A percentile compares a stretch with the other conserved stretches of the same genome.
phyloP scores from a whole-genome alignment of 305 asterid species.

The Fraxinus latifolia region DNA sequence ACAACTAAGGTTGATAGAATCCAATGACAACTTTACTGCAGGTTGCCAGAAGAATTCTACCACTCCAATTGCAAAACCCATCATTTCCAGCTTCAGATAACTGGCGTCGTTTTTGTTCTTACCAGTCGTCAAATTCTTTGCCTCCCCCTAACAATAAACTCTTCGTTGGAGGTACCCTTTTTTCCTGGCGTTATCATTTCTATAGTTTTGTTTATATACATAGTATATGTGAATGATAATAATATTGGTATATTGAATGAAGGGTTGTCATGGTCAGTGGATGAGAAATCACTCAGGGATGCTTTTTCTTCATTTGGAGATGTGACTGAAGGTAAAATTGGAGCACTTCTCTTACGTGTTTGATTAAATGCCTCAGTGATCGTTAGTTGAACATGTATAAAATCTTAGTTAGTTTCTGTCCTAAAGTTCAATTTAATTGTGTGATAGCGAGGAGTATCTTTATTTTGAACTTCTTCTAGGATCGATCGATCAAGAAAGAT shows the following conservation, averaged over 20 bases:
- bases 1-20: background rate
- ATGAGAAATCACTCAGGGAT: conserved; percentile 39
- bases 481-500: background rate
- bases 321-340: conserved; percentile 39
- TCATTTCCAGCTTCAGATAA: background rate
- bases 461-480: background rate
- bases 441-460: background rate
- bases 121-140: background rate
- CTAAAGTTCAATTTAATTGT: background rate
- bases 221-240: background rate
- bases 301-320: conserved; percentile 44
- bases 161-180: conserved; percentile 38
- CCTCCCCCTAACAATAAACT: conserved; percentile 37
- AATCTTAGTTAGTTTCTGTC: background rate
- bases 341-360: conserved; percentile 17
- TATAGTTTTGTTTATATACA: background rate
- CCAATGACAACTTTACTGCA: background rate
- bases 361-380: conserved; percentile 27
- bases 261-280: conserved; percentile 50
- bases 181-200: background rate
- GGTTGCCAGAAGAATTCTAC: background rate
- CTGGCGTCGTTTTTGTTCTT: background rate
- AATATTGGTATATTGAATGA: background rate
- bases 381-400: background rate
- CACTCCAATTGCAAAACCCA: background rate